Evolutionary conservation across 1,284 basidiomycete genomes (phyloP).

Genomic region (Rhodotorula sp.): DNA sequence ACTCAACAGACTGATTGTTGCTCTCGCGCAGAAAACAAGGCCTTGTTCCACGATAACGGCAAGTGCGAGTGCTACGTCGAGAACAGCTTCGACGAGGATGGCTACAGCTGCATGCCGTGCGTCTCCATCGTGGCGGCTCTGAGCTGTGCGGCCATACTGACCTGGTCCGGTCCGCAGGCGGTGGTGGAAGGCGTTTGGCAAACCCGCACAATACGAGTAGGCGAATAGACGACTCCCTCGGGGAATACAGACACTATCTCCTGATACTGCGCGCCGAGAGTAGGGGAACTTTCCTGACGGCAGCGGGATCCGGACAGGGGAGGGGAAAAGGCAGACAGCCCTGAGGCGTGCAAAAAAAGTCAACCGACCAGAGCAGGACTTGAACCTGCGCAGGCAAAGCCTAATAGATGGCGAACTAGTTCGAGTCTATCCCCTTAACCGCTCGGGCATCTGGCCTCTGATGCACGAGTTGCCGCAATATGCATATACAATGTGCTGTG

Average conservation of each 20-base stretch:
- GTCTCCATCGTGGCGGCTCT: not conserved
- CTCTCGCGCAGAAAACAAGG: conserved; percentile 1
- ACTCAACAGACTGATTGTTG: not conserved
- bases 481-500: not conserved
- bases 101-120: conserved; percentile 18
- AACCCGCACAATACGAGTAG: conserved; percentile 4
- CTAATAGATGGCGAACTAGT: conserved; percentile 14
- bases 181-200: conserved; percentile 7
- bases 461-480: not conserved
- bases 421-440: conserved; percentile 25
- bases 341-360: not conserved
- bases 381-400: conserved; percentile 21
- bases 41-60: conserved; percentile 55
- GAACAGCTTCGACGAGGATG: conserved; percentile 38
- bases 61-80: conserved; percentile 53
- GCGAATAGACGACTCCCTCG: no score
- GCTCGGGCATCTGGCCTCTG: conserved; percentile 22
- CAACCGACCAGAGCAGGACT: conserved; percentile 14
- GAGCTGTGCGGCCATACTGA: not conserved
- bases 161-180: not conserved
- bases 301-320: no score
- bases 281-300: no score
- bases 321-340: not conserved
- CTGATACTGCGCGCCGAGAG: not conserved
- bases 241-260: not conserved